phyloP scores from a whole-genome alignment of 164 flowering plant species.

The Vitis rupestris region DNA sequence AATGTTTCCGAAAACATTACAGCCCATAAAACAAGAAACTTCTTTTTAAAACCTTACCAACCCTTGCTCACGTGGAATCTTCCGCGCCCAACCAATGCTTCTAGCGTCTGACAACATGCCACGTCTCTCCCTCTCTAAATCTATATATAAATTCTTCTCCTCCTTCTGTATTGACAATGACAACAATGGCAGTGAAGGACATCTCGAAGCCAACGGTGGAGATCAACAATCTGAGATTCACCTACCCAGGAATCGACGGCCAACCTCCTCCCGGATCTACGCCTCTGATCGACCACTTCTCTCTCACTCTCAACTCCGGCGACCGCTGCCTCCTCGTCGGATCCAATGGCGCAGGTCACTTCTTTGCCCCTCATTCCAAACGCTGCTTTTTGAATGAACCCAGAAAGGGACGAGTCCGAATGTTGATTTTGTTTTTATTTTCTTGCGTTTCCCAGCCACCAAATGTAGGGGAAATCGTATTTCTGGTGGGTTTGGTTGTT shows the following conservation, averaged over 20 bases:
- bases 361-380: neutral
- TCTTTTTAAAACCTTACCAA: too few relatives aligned
- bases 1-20: too few relatives aligned
- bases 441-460: neutral
- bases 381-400: too few relatives aligned
- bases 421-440: neutral
- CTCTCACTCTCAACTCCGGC: constrained; percentile 62
- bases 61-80: too few relatives aligned
- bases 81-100: too few relatives aligned
- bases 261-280: constrained; percentile 87
- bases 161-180: too few relatives aligned
- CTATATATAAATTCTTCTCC: too few relatives aligned
- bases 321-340: constrained; percentile 95
- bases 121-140: too few relatives aligned
- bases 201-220: constrained; percentile 36
- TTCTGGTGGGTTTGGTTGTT: neutral
- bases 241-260: constrained; percentile 95
- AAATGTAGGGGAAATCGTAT: neutral
- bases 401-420: too few relatives aligned
- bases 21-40: too few relatives aligned
- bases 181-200: constrained; percentile 9
- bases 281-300: constrained; percentile 71
- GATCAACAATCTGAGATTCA: constrained; percentile 75
- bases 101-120: too few relatives aligned
- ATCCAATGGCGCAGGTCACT: constrained; percentile 91